Percentiles rank a stretch among this genome's conserved stretches.
phyloP scores from a whole-genome alignment of 352 stramenopile species.

The Globisporangium ultimum region DNA sequence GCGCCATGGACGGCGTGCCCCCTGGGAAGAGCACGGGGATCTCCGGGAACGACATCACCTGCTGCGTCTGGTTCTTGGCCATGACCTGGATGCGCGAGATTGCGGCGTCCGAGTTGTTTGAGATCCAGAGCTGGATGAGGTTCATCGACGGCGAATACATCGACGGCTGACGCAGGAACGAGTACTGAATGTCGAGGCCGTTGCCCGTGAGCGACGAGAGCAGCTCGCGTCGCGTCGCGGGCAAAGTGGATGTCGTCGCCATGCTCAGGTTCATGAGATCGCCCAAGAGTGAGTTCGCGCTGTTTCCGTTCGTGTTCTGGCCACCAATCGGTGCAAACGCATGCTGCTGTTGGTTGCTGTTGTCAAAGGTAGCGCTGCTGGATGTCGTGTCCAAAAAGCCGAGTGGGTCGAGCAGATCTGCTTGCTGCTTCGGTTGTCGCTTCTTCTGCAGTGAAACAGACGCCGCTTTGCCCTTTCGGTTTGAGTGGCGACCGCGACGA shows the following conservation, averaged over 20 bases:
- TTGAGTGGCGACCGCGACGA: slow-evolving; percentile 24
- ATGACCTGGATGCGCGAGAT: slow-evolving; percentile 50
- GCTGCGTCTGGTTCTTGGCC: slow-evolving; percentile 20
- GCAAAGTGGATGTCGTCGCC: slow-evolving; percentile 21
- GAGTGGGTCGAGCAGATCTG: slow-evolving; percentile 44
- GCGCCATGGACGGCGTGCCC: slow-evolving; percentile 63
- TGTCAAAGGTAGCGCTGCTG: slow-evolving; percentile 12
- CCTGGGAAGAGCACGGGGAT: slow-evolving; percentile 82
- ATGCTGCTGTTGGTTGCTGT: slow-evolving; percentile 2
- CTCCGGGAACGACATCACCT: slow-evolving; percentile 78
- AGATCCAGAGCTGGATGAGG: slow-evolving; percentile 66
- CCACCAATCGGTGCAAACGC: background rate
- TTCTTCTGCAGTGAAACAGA: slow-evolving; percentile 29
- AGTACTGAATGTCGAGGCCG: slow-evolving; percentile 63
- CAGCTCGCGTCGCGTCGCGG: slow-evolving; percentile 36
- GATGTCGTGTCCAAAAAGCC: slow-evolving; percentile 37
- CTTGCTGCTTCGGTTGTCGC: slow-evolving; percentile 28
- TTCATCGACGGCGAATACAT: slow-evolving; percentile 65
- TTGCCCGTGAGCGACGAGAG: slow-evolving; percentile 49
- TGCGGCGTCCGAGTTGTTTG: slow-evolving; percentile 60
- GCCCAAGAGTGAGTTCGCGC: slow-evolving; percentile 21
- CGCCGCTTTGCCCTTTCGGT: slow-evolving; percentile 7
- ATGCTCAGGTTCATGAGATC: slow-evolving; percentile 69
- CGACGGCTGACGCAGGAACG: slow-evolving; percentile 58
- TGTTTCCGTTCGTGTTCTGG: slow-evolving; percentile 18